Conservation (phyloP, 2,329 filamentous ascomycete genomes). For the Ceratocystis harringtonii region DNA sequence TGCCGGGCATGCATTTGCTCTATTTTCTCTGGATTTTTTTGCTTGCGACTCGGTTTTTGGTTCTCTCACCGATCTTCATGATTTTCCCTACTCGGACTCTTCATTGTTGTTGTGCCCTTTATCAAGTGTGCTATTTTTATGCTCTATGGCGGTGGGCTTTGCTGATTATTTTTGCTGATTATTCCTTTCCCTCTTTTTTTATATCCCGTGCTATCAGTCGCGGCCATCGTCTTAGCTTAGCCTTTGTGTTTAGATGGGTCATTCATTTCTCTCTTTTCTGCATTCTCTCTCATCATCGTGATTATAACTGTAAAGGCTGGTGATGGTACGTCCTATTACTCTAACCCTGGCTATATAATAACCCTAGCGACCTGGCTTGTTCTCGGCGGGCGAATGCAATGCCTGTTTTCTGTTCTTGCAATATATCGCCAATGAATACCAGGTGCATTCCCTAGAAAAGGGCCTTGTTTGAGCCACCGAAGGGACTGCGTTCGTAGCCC, state of each 20-base stretch:
- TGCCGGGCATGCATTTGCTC: neutral
- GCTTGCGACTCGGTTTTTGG: neutral
- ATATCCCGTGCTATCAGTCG: neutral
- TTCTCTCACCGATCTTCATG: neutral
- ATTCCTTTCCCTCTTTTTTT: constrained; percentile 2
- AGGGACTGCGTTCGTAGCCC: neutral
- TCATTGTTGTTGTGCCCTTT: neutral
- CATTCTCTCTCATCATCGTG: neutral
- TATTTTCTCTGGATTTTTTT: neutral
- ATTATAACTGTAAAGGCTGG: neutral
- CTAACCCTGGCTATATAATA: neutral
- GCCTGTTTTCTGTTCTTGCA: neutral
- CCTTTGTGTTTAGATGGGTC: constrained; percentile 1
- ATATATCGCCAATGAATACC: neutral
- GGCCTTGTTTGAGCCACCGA: neutral
- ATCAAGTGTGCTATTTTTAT: neutral
- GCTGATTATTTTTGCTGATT: constrained; percentile 3
- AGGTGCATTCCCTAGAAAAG: neutral
- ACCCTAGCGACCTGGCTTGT: neutral
- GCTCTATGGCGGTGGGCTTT: neutral
- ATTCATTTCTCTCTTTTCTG: neutral
- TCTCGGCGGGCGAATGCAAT: neutral
- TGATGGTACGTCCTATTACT: neutral
- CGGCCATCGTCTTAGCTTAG: neutral
- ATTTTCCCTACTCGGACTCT: neutral